Conservation (phyloP, 139 green algal genomes). For the Astrephomene gubernaculifera region DNA sequence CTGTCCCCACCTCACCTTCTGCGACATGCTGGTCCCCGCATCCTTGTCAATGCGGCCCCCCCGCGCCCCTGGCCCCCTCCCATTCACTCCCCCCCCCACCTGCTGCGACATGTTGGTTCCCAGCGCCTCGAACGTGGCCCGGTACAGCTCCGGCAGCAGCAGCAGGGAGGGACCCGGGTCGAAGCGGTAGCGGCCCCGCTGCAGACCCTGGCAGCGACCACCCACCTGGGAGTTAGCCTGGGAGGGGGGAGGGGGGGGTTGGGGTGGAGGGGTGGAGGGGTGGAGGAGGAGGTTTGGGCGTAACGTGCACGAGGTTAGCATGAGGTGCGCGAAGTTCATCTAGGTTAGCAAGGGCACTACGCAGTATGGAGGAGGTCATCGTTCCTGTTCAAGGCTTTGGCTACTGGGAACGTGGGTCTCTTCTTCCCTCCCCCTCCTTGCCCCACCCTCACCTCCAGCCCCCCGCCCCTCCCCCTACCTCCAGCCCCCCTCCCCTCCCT, state of each 20-base stretch:
- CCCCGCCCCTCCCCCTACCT: not conserved
- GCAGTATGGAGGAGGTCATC: too few species aligned
- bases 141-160: constrained; percentile 83
- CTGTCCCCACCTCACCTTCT: too few species aligned
- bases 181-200: constrained; percentile 69
- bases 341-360: too few species aligned
- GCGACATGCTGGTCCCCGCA: too few species aligned
- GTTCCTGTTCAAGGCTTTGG: too few species aligned
- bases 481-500: not conserved
- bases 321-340: too few species aligned
- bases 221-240: constrained; percentile 56
- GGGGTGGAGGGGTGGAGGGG: not conserved
- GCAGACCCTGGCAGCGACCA: constrained; percentile 60
- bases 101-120: constrained; percentile 65
- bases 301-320: too few species aligned
- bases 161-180: constrained; percentile 86
- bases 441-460: not conserved
- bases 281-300: not conserved
- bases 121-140: constrained; percentile 60
- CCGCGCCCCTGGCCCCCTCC: not conserved
- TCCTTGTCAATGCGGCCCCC: too few species aligned
- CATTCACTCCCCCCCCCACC: constrained; percentile 28
- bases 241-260: not conserved
- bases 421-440: too few species aligned
- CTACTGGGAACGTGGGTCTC: too few species aligned